Evolutionary conservation across 2,329 filamentous ascomycete species (phyloP).

Genomic region (Pyricularia grisea): DNA sequence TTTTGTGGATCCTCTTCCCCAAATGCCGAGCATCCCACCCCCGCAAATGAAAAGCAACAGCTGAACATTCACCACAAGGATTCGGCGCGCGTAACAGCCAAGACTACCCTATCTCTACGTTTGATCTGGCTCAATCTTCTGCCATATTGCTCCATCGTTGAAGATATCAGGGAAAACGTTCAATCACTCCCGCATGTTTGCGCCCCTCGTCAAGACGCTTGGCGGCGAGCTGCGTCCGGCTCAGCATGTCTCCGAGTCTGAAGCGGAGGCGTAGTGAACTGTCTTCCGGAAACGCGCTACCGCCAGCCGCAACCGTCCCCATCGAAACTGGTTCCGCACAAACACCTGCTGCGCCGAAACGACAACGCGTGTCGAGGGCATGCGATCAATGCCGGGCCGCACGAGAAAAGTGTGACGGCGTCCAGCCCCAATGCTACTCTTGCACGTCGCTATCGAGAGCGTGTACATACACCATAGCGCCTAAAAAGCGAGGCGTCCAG

Average conservation of each 20-base stretch:
- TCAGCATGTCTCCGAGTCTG: neutral
- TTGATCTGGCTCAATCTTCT: neutral
- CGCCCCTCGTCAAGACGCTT: neutral
- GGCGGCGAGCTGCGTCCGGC: neutral
- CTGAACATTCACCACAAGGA: neutral
- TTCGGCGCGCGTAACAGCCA: neutral
- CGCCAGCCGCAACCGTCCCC: constrained; percentile 11
- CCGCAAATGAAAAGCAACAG: neutral
- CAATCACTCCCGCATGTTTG: neutral
- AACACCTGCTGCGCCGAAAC: constrained; percentile 32
- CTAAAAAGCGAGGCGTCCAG: constrained; percentile 69
- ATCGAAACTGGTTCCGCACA: constrained; percentile 4
- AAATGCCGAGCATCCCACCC: constrained; percentile 1
- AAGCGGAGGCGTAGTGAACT: neutral
- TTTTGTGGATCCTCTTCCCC: neutral
- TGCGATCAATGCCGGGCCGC: constrained; percentile 60
- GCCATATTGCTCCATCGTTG: neutral
- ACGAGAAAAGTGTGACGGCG: constrained; percentile 65
- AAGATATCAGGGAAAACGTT: neutral
- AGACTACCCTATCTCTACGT: neutral
- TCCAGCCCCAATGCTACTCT: constrained; percentile 56
- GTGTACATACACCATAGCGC: constrained; percentile 64
- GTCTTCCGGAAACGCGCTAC: constrained; percentile 6
- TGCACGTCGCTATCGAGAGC: constrained; percentile 53
- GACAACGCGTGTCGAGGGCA: constrained; percentile 57